Percentiles rank a stretch among this genome's conserved stretches.
These are phyloP conservation scores for Tuber umbilicatum DNA, from an alignment of 495 filamentous ascomycete species.

Conservation along the genomic window DNA sequence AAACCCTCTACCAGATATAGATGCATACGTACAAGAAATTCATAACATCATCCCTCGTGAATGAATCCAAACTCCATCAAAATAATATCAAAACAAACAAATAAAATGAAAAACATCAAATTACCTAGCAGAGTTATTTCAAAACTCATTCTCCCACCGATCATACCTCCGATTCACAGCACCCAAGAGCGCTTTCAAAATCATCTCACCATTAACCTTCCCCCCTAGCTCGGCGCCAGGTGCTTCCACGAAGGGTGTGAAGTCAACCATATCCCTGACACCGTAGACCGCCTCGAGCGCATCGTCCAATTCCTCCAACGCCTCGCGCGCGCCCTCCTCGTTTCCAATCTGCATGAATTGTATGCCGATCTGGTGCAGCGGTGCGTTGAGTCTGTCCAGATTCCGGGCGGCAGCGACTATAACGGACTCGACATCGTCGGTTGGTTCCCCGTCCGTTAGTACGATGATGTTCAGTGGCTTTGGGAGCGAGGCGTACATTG, in stretches of 20 bases:
- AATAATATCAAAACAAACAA: background rate
- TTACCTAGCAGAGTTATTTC: background rate
- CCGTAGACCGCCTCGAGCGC: constrained; percentile 52
- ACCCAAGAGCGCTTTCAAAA: constrained; percentile 38
- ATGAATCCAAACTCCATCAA: background rate
- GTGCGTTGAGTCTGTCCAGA: constrained; percentile 65
- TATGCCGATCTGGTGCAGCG: constrained; percentile 81
- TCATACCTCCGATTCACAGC: constrained; percentile 40
- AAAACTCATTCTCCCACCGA: constrained; percentile 29
- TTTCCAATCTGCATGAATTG: constrained; percentile 96
- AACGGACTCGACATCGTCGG: constrained; percentile 68
- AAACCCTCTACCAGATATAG: background rate
- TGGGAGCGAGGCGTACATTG: constrained; percentile 14
- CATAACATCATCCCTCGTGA: background rate
- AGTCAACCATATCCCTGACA: constrained; percentile 89
- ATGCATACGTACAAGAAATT: background rate
- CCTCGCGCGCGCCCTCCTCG: constrained; percentile 57
- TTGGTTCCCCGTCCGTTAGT: constrained; percentile 83
- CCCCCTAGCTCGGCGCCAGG: constrained; percentile 9
- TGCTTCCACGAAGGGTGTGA: constrained; percentile 42
- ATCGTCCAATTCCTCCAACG: constrained; percentile 73
- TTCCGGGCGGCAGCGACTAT: constrained; percentile 61
- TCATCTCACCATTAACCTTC: constrained; percentile 31
- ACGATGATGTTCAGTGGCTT: constrained; percentile 92
- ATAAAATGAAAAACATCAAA: background rate